Conservation (phyloP, 1,284 basidiomycete genomes). For the Austroboletus olivaceoglutinosus region DNA sequence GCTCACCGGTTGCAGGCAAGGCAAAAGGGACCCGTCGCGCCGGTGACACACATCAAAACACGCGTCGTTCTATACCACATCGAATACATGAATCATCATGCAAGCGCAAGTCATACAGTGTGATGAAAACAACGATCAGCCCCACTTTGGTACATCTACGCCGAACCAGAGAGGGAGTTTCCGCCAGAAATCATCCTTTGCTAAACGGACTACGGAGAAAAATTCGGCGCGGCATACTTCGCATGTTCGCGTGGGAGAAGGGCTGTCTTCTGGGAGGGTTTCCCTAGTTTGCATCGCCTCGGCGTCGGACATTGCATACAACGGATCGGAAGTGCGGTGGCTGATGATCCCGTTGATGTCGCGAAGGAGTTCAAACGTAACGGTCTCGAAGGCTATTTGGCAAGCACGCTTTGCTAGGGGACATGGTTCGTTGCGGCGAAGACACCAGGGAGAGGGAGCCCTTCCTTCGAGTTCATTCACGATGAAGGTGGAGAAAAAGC, state of each 20-base stretch:
- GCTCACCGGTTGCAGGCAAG: neutral
- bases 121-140: constrained; percentile 26
- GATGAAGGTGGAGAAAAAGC: constrained; percentile 72
- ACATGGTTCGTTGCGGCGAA: constrained; percentile 46
- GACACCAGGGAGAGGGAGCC: constrained; percentile 47
- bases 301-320: constrained; percentile 65
- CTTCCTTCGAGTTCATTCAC: constrained; percentile 67
- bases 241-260: constrained; percentile 52
- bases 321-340: constrained; percentile 63
- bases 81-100: constrained; percentile 16
- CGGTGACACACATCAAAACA: constrained; percentile 1
- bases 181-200: constrained; percentile 62
- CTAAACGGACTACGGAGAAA: constrained; percentile 50
- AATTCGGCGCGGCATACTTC: constrained; percentile 64
- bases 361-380: constrained; percentile 67
- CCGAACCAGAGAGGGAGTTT: constrained; percentile 66
- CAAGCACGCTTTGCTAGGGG: constrained; percentile 49
- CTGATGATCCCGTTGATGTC: constrained; percentile 67
- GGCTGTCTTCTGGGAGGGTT: constrained; percentile 43
- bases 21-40: neutral
- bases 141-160: constrained; percentile 52
- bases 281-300: constrained; percentile 60
- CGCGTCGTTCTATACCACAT: constrained; percentile 2
- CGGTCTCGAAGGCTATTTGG: constrained; percentile 65
- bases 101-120: neutral